Base-by-base conservation (phyloP, 1,139 yeast genomes). In the Debaryomyces fabryi region DNA sequence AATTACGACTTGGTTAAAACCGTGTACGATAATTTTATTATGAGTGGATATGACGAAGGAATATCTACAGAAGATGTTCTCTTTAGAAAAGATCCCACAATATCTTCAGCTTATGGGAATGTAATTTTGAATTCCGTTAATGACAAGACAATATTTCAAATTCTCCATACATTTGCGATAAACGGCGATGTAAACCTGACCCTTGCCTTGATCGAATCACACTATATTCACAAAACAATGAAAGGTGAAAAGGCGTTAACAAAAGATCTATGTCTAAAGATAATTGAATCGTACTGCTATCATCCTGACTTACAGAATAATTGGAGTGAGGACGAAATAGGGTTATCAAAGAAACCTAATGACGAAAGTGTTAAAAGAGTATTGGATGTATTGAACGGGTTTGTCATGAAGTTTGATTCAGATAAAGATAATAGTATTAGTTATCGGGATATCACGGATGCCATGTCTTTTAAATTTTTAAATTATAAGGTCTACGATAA, bases 111-210 rank as follows among this genome's bases (percentile, higher is more conserved):
- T 38, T 12, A 13, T 24, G 38, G 42, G 5, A 42, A 44, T 37
- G 16, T 39, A 9, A 32, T 53, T 1, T 52, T 60, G 30, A 43
- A 47, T 18, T 50, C 58, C 7, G 39, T 61, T n/a, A 55, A 52
- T 21, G 60, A 59, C 39, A 47, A 53, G 10, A 45, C 59, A 15
- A 49, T 67, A 6, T 48, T 50, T 29, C 63, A 60, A 46, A 64
- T 73, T 12, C 60, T 76, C 21, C 72, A 68, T 39, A 58, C 68
- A 0, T 59, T 75, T 10, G 60, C 77, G 1, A 54, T 60, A 3
- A 59, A 69, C 47, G 81, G 81, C 4, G 80, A 76, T 52, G 71
- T 72, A 3, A 46, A 61, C 8, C 67, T 67, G 64, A 65, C 75
- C 0, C 52, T 74, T 8, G 55, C 64, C 4, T 57, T 75, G 13